A percentile compares a stretch with the other conserved stretches of the same genome.
These are phyloP conservation scores for Aeschynomene evenia DNA, from an alignment of 306 rosid genomes.

Conservation along the genomic window DNA sequence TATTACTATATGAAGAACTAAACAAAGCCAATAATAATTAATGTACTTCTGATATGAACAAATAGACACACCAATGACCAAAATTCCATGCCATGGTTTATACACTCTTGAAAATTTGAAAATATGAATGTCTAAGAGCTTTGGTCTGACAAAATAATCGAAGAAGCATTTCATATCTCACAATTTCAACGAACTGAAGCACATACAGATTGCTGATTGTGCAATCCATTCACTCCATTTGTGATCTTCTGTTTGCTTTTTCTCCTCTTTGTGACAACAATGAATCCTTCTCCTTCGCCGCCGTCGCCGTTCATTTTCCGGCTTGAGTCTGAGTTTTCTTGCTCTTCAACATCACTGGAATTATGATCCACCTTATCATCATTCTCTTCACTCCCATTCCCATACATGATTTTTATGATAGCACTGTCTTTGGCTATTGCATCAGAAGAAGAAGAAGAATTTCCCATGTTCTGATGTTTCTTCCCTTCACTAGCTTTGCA, in stretches of 20 bases:
- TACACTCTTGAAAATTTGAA: conserved; percentile 32
- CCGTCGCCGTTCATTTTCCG: conserved; percentile 45
- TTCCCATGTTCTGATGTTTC: conserved; percentile 31
- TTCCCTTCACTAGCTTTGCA: conserved; percentile 36
- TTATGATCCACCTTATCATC: conserved; percentile 35
- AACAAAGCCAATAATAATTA: conserved; percentile 27
- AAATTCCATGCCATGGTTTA: conserved; percentile 27
- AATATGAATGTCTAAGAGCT: conserved; percentile 34
- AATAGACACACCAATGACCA: conserved; percentile 35
- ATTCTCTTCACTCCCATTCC: conserved; percentile 60
- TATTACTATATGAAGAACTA: conserved; percentile 23
- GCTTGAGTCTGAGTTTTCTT: conserved; percentile 37
- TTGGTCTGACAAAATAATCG: conserved; percentile 11
- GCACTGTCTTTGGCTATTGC: conserved; percentile 77
- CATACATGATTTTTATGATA: conserved; percentile 61
- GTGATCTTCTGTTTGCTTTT: conserved; percentile 71
- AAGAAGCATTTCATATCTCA: conserved; percentile 23
- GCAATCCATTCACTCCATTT: conserved; percentile 61
- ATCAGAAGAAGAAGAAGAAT: conserved; percentile 60
- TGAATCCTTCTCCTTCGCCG: conserved; percentile 75
- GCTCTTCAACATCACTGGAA: conserved; percentile 35
- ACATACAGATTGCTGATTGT: conserved; percentile 73
- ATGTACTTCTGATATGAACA: conserved; percentile 20
- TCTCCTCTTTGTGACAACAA: conserved; percentile 62
- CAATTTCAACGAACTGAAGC: conserved; percentile 83